These are phyloP conservation scores for Xylariomycetidae sp. DNA, from an alignment of 2,329 filamentous ascomycete genomes.

Conservation along the genomic window DNA sequence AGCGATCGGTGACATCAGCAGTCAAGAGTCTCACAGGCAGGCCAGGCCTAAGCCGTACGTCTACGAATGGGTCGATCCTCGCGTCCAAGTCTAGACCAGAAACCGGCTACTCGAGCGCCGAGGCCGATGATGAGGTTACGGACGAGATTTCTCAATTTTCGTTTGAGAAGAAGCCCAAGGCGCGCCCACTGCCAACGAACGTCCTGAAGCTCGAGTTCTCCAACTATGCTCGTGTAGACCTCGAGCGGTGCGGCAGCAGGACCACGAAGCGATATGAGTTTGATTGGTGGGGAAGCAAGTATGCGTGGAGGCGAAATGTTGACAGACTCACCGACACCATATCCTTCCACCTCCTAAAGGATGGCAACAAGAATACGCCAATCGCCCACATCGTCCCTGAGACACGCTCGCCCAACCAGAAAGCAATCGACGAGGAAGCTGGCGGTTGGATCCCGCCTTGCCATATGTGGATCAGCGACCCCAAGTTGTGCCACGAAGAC, in stretches of 20 bases:
- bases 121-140: constrained; percentile 26
- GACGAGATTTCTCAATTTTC: constrained; percentile 22
- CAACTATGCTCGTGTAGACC: constrained; percentile 89
- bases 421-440: constrained; percentile 63
- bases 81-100: constrained; percentile 26
- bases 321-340: constrained; percentile 63
- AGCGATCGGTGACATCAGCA: constrained; percentile 42
- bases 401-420: constrained; percentile 63
- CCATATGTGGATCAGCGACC: constrained; percentile 83
- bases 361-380: constrained; percentile 52
- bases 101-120: constrained; percentile 28
- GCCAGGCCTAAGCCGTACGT: constrained; percentile 30
- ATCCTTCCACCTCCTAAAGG: constrained; percentile 74
- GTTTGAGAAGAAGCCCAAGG: constrained; percentile 26
- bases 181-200: constrained; percentile 56
- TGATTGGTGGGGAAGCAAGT: constrained; percentile 85
- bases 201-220: constrained; percentile 89
- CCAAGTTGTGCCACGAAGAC: constrained; percentile 58
- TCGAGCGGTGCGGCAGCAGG: constrained; percentile 63
- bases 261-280: constrained; percentile 77
- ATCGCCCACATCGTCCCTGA: constrained; percentile 85
- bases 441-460: constrained; percentile 89
- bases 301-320: constrained; percentile 73
- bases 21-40: constrained; percentile 38
- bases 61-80: constrained; percentile 28